These are phyloP conservation scores for Rhododendron ferrugineum DNA, from an alignment of 148 eudicot species.

Conservation along the genomic window DNA sequence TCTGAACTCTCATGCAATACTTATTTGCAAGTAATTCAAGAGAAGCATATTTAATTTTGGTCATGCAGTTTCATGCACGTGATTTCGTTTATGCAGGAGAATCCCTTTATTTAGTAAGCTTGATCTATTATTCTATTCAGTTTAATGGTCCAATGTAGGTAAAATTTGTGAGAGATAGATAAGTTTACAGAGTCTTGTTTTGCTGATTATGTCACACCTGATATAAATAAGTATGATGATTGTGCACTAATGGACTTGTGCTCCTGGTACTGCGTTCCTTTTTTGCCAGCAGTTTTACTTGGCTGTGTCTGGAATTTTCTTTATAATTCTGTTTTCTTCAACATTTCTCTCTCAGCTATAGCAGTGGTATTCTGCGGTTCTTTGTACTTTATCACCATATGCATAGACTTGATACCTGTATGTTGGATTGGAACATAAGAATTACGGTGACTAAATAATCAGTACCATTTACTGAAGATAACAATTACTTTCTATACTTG, in stretches of 20 bases:
- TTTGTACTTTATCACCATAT: background rate
- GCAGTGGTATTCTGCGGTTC: background rate
- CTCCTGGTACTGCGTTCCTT: background rate
- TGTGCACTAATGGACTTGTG: background rate
- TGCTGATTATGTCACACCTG: background rate
- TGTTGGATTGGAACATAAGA: background rate
- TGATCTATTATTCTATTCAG: background rate
- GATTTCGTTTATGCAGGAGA: background rate
- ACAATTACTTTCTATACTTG: background rate
- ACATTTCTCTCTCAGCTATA: slow-evolving; percentile 1
- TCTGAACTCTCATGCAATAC: background rate
- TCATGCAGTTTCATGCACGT: background rate
- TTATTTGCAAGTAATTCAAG: background rate
- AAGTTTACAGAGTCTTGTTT: background rate
- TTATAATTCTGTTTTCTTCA: background rate
- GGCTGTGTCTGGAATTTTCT: background rate
- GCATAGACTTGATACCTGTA: background rate
- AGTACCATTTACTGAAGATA: background rate
- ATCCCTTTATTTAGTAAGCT: background rate
- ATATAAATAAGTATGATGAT: background rate
- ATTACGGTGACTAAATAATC: background rate
- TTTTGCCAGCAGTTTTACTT: background rate
- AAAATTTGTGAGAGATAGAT: background rate
- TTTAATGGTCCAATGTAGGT: background rate
- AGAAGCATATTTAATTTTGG: background rate